Conservation (phyloP, 192 early-diverging fungal species). For the Coemansia aciculifera region DNA sequence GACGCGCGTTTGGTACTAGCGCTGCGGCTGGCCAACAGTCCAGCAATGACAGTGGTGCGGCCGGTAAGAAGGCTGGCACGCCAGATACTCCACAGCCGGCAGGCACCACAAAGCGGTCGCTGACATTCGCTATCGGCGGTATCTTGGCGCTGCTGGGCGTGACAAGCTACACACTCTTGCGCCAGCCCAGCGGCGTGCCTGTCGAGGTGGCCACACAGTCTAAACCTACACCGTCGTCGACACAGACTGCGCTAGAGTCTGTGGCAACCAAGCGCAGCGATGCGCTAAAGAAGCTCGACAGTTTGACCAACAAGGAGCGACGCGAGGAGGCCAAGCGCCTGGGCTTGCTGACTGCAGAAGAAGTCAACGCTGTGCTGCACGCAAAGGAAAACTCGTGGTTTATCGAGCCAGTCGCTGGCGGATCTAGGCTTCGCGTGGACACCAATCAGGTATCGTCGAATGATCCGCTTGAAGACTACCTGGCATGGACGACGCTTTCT, state of each 20-base stretch:
- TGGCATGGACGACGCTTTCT: slow-evolving; percentile 25
- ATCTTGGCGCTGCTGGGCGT: slow-evolving; percentile 42
- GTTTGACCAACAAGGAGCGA: slow-evolving; percentile 14
- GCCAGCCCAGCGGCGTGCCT: slow-evolving; percentile 8
- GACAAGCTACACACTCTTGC: slow-evolving; percentile 35
- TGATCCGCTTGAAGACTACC: slow-evolving; percentile 51
- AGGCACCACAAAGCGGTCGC: slow-evolving; percentile 29
- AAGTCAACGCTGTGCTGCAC: slow-evolving; percentile 40
- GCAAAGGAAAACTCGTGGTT: slow-evolving; percentile 41
- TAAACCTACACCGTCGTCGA: neutral
- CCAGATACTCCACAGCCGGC: neutral
- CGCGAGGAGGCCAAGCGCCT: slow-evolving; percentile 23
- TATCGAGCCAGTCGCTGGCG: neutral
- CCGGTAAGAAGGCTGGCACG: neutral
- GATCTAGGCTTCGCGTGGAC: neutral
- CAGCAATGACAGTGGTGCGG: neutral
- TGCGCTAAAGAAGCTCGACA: slow-evolving; percentile 32
- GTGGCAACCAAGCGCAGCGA: slow-evolving; percentile 32
- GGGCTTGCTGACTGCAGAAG: slow-evolving; percentile 33
- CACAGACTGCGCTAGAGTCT: slow-evolving; percentile 30
- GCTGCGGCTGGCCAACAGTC: neutral
- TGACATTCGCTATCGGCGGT: slow-evolving; percentile 48
- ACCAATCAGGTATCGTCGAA: slow-evolving; percentile 55
- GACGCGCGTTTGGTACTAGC: slow-evolving; percentile 4
- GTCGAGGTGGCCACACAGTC: neutral